These are phyloP conservation scores for Puya raimondii DNA, from an alignment of 176 grass and related monocot species.

Conservation along the genomic window DNA sequence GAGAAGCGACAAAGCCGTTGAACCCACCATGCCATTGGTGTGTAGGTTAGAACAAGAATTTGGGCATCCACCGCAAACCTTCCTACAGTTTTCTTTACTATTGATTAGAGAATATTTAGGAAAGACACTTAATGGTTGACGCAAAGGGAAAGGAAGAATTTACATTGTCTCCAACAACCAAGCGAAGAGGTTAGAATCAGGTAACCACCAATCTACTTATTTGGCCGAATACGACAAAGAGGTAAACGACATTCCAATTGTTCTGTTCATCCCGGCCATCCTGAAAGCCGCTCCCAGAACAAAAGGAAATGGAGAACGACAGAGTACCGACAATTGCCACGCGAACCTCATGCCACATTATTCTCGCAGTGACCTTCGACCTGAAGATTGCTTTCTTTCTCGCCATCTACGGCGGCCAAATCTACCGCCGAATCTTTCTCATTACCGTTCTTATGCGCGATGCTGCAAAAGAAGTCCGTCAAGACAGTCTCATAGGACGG, in stretches of 20 bases:
- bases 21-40: background rate
- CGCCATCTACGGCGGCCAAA: background rate
- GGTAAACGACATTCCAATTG: background rate
- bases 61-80: background rate
- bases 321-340: no score
- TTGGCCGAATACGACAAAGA: background rate
- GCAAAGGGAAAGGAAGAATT: background rate
- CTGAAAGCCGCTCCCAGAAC: background rate
- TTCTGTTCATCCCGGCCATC: background rate
- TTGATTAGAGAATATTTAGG: background rate
- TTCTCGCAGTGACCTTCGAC: background rate
- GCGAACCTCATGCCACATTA: background rate
- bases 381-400: background rate
- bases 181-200: background rate
- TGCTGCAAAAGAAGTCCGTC: slow-evolving; percentile 69
- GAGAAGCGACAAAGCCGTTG: background rate
- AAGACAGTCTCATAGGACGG: slow-evolving; percentile 62
- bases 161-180: background rate
- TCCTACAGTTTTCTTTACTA: background rate
- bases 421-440: background rate
- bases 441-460: slow-evolving; percentile 39
- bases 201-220: background rate
- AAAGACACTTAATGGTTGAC: background rate
- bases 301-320: no score
- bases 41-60: background rate